Percentiles rank a stretch among this genome's conserved stretches.
These are phyloP conservation scores for Penicillium turbatum DNA, from an alignment of 495 filamentous ascomycete genomes.

Conservation along the genomic window DNA sequence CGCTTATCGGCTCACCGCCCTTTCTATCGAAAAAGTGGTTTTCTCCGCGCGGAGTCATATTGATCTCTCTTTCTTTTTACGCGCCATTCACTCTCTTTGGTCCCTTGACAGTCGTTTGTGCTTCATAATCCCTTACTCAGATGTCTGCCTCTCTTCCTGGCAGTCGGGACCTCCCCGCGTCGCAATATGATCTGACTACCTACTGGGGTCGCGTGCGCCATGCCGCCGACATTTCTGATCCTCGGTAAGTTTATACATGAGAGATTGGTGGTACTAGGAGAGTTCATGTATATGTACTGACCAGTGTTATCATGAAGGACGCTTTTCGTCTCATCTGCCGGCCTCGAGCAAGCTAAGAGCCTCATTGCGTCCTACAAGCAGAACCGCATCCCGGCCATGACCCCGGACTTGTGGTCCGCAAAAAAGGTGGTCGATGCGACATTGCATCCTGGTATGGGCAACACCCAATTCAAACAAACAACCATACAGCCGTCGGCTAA, in stretches of 20 bases:
- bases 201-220: constrained; percentile 96
- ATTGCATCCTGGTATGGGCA: constrained; percentile 72
- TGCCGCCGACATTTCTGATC: constrained; percentile 85
- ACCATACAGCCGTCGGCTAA: constrained; percentile 8
- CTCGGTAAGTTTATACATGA: constrained; percentile 64
- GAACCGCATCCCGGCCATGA: constrained; percentile 72
- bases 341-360: constrained; percentile 77
- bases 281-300: constrained; percentile 4
- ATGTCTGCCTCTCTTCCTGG: constrained; percentile 95
- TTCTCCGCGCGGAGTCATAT: constrained; percentile 20
- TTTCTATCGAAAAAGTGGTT: constrained; percentile 23
- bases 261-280: neutral
- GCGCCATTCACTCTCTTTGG: constrained; percentile 8
- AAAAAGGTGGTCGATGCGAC: constrained; percentile 98
- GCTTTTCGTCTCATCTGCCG: constrained; percentile 66
- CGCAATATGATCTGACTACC: constrained; percentile 85
- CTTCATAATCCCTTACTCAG: constrained; percentile 1
- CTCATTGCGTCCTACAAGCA: constrained; percentile 77
- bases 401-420: constrained; percentile 83
- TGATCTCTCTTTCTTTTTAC: constrained; percentile 9
- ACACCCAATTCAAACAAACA: too few species aligned
- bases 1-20: constrained; percentile 43
- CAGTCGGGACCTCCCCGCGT: constrained; percentile 76
- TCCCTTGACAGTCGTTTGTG: constrained; percentile 7
- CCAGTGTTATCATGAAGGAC: constrained; percentile 51